Conservation (phyloP, 108 stramenopile species). For the Schizochytrium sp. region DNA sequence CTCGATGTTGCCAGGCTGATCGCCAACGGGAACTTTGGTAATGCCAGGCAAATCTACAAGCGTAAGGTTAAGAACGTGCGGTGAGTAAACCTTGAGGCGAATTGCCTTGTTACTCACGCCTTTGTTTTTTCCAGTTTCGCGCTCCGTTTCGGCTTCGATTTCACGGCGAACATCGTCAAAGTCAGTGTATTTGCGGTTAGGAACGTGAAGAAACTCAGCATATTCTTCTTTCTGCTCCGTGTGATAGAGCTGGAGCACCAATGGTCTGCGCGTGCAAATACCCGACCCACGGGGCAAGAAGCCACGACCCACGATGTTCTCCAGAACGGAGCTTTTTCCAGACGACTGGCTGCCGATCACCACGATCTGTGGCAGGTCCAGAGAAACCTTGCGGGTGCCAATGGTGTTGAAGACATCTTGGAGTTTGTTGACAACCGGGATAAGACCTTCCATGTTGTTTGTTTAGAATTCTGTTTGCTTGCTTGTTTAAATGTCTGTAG, state of each 20-base stretch:
- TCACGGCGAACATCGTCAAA: constrained; percentile 91
- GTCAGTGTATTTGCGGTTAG: constrained; percentile 85
- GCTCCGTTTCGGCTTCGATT: constrained; percentile 92
- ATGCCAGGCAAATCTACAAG: constrained; percentile 97
- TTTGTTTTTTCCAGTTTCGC: constrained; percentile 87
- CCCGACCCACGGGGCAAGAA: constrained; percentile 97
- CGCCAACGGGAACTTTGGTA: constrained; percentile 92
- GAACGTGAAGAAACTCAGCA: constrained; percentile 95
- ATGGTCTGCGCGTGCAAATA: constrained; percentile 95
- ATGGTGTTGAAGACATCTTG: constrained; percentile 97
- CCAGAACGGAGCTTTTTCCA: constrained; percentile 96
- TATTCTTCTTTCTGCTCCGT: constrained; percentile 81
- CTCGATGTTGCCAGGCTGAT: constrained; percentile 96
- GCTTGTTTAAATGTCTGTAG: too few relatives aligned
- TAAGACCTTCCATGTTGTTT: constrained; percentile 90
- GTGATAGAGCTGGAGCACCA: constrained; percentile 90
- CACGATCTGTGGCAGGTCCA: constrained; percentile 99
- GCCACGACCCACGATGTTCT: constrained; percentile 88
- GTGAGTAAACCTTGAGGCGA: constrained; percentile 91
- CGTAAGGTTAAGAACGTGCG: constrained; percentile 93
- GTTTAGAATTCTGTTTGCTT: background rate
- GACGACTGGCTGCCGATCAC: constrained; percentile 94
- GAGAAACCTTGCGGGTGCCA: constrained; percentile 83
- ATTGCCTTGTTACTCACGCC: constrained; percentile 90
- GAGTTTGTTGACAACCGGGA: constrained; percentile 97